Conservation (phyloP, 1,139 yeast genomes). For the Scheffersomyces illinoinensis region DNA sequence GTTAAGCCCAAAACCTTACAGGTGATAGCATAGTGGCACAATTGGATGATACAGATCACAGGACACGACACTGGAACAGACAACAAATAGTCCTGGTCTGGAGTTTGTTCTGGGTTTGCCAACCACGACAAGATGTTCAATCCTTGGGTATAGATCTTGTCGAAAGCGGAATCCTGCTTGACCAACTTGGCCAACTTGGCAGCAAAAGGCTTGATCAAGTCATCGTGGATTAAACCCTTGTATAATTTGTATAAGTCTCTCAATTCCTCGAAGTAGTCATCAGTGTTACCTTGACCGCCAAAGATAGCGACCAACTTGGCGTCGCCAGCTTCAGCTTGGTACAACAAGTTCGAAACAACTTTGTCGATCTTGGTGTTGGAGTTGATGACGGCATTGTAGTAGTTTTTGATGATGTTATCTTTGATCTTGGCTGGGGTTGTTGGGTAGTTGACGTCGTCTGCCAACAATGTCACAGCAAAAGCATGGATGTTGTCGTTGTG, state of each 20-base stretch:
- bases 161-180: slow-evolving; percentile 52
- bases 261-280: slow-evolving; percentile 95
- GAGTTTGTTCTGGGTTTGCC: slow-evolving; percentile 79
- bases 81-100: slow-evolving; percentile 84
- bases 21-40: slow-evolving; percentile 88
- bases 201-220: slow-evolving; percentile 71
- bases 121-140: slow-evolving; percentile 88
- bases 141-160: slow-evolving; percentile 92
- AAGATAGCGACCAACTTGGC: slow-evolving; percentile 81
- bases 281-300: slow-evolving; percentile 99
- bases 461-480: slow-evolving; percentile 71
- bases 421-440: slow-evolving; percentile 73
- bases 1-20: slow-evolving; percentile 81
- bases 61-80: slow-evolving; percentile 96
- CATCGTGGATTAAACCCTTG: slow-evolving; percentile 65
- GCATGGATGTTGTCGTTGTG: slow-evolving; percentile 82
- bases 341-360: slow-evolving; percentile 51
- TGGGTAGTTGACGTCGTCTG: slow-evolving; percentile 49
- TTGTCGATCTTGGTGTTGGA: slow-evolving; percentile 28
- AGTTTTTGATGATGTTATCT: slow-evolving; percentile 66
- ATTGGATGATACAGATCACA: slow-evolving; percentile 89
- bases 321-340: slow-evolving; percentile 39
- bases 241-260: slow-evolving; percentile 80
- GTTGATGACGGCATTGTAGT: slow-evolving; percentile 64
- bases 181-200: slow-evolving; percentile 67